Evolutionary conservation across 2,329 filamentous ascomycete genomes (phyloP).

Genomic region (Pseudogymnoascus destructans): DNA sequence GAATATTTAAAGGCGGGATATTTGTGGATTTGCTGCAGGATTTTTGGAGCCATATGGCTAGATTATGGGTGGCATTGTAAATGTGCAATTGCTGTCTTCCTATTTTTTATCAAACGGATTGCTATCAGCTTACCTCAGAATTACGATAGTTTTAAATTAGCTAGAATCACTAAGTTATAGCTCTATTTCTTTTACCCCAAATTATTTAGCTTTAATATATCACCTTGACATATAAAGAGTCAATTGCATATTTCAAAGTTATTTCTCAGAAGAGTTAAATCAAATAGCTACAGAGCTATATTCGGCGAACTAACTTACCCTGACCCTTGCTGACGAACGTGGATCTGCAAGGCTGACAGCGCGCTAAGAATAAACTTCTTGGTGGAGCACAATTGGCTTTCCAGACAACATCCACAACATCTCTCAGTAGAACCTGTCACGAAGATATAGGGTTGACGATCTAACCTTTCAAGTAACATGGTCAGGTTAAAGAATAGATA

Average conservation of each 20-base stretch:
- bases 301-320: too few relatives aligned
- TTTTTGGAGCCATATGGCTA: background rate
- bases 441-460: background rate
- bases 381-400: slow-evolving; percentile 3
- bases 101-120: background rate
- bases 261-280: background rate
- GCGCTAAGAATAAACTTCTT: slow-evolving; percentile 7
- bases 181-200: background rate
- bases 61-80: background rate
- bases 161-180: background rate
- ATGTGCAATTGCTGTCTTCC: background rate
- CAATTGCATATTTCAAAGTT: background rate
- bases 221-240: background rate
- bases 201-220: background rate
- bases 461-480: slow-evolving; percentile 39
- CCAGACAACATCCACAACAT: background rate
- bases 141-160: background rate
- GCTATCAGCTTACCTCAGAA: background rate
- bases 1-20: background rate
- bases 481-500: slow-evolving; percentile 95
- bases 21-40: background rate
- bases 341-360: slow-evolving; percentile 5
- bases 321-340: background rate
- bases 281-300: background rate
- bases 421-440: background rate